These are phyloP conservation scores for Pittosporum tobira DNA, from an alignment of 129 eudicot species.

Conservation along the genomic window DNA sequence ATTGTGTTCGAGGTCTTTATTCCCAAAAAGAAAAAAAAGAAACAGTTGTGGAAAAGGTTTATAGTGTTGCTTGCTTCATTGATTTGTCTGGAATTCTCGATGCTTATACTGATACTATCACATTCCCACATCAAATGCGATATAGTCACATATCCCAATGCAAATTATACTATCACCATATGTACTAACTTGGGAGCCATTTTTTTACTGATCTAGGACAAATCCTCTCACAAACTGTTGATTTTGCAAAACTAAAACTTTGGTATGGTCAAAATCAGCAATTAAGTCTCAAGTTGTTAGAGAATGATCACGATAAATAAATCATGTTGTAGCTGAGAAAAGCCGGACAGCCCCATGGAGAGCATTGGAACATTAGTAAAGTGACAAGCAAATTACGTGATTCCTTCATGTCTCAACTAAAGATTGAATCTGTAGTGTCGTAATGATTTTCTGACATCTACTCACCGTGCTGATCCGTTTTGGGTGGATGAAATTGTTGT, in stretches of 20 bases:
- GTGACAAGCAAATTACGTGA: neutral
- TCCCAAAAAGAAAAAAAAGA: too few relatives aligned
- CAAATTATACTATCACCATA: too few relatives aligned
- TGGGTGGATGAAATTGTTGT: slow-evolving; percentile 4
- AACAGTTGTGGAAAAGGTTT: too few relatives aligned
- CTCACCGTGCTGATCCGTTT: neutral
- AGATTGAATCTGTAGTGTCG: neutral
- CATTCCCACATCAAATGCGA: too few relatives aligned
- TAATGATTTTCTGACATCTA: neutral
- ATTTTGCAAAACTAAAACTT: too few relatives aligned
- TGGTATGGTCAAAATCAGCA: neutral
- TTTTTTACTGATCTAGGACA: too few relatives aligned
- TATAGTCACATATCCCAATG: too few relatives aligned
- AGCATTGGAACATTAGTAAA: neutral
- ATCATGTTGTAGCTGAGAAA: neutral
- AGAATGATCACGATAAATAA: neutral
- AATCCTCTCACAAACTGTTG: too few relatives aligned
- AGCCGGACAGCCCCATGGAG: neutral
- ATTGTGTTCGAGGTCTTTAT: neutral
- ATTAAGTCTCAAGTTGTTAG: neutral
- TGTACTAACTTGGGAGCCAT: too few relatives aligned
- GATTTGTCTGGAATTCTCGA: too few relatives aligned
- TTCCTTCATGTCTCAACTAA: neutral
- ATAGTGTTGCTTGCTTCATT: too few relatives aligned
- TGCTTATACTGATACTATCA: too few relatives aligned